Base-by-base conservation (phyloP, 805 yeast species). In the Candida patagonica region DNA sequence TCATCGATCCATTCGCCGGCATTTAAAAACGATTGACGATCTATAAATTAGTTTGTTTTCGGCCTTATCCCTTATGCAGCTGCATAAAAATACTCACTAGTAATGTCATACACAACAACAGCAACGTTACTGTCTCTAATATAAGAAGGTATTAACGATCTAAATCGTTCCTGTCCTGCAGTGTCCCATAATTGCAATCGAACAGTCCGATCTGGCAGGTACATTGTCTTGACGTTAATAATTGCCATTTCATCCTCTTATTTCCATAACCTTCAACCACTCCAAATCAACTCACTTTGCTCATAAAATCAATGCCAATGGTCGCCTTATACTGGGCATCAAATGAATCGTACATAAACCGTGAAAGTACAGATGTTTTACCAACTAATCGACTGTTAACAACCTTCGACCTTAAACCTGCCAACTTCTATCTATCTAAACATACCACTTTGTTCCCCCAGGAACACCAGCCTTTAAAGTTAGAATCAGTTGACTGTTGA, bases 81-180 rank as follows among this genome's bases (percentile, higher is more conserved):
- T 16, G 32, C 6, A 16, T n/a, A 13, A 7, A 9, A 17, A n/a
- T 19, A 39, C 57, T 74, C 80, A 55, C 78, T 81, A 6, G 96
- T 86, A 43, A 89, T 81, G 59, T 92, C 98, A 63, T 89, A 89
- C 17, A 94, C 95, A 21, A 92, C 80, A 35, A 92, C 94, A 0
- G 98, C 97, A n/a, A 92, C 97, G 53, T 88, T 87, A 12, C 94
- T 82, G 61, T 92, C 98, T 51, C 98, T 72, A 44, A 92, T 92
- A 57, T 92, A 92, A 8, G 95, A 81, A 2, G 98, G 98, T 42
- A 92, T 89, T 58, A 92, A 72, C 13, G 95, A 82, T 55, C 97
- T 71, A 67, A 92, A 92, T 52, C 98, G 67, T 61, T 92, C 98
- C 63, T 88, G 97, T 12, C 97, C 96, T 1, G 95, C 95, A 3